Conservation (phyloP, 257 asterid species). For the Solanum microdontum region DNA sequence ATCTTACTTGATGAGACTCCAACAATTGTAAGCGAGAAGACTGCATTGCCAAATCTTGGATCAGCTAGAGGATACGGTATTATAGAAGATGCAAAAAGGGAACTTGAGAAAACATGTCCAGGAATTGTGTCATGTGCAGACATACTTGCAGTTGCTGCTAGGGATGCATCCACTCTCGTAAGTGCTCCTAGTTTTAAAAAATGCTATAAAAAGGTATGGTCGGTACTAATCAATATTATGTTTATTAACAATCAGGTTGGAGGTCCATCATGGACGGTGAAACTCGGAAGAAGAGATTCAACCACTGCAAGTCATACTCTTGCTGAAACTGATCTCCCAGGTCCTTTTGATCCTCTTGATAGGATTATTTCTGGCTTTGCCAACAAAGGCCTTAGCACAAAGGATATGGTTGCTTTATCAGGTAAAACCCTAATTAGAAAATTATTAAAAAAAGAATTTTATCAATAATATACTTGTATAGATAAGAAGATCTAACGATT, state of each 20-base stretch:
- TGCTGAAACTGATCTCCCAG: neutral
- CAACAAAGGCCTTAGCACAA: neutral
- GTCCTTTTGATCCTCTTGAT: neutral
- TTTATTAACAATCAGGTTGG: neutral
- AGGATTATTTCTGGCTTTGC: neutral
- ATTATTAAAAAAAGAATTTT: neutral
- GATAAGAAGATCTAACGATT: too few species aligned
- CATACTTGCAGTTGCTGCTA: neutral
- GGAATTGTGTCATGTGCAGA: neutral
- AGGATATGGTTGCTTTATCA: neutral
- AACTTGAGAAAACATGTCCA: neutral
- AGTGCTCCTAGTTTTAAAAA: neutral
- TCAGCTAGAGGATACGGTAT: neutral
- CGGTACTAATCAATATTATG: neutral
- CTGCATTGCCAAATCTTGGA: neutral
- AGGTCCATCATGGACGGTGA: neutral
- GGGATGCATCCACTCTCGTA: neutral
- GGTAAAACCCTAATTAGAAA: neutral
- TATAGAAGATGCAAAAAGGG: neutral
- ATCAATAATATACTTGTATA: neutral
- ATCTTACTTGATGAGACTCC: neutral
- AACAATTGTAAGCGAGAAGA: neutral
- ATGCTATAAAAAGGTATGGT: neutral
- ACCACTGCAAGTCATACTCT: neutral
- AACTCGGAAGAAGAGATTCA: constrained; percentile 1